Evolutionary conservation across 2,329 filamentous ascomycete genomes (phyloP), one percentile per base, ranked within the genome.

Genomic region (Coleophoma cylindrospora): DNA sequence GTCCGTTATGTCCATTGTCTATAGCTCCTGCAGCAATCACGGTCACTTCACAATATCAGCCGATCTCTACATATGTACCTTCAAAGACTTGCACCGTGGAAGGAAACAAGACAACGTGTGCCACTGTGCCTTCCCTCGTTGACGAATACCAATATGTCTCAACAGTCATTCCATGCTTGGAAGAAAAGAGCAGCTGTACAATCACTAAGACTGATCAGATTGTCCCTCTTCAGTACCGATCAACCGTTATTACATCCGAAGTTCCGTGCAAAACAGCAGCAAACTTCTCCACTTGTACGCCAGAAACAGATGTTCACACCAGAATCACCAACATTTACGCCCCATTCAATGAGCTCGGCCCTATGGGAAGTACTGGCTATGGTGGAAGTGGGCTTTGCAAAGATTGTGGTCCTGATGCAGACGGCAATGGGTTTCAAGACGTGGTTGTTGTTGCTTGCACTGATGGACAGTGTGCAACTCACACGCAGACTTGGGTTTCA

Each of bases 301-400:
- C 41, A 32, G 22, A 19, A 14, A 43, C 36, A 21, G 43, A 34
- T 36, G 14, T 34, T 21, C 36, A 34, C 36, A 50, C 34, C 11
- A 12, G 43, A 33, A 40, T 50, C 17, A 38, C 45, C 17, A 48
- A 54, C 45, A 40, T 44, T 13, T 40, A 17, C 13, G 10, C 6
- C n/a, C 47, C 47, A 27, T 49, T n/a, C 41, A 44, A 44, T 12
- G 4, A 49, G 32, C 7, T 49, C 11, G 47, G 47, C 27, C 47
- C 47, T n/a, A 19, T 44, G n/a, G 47, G 32, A 6, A 45, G 19
- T 19, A 14, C 9, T 7, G 40, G 33, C 12, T 40, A 46, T 37
- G 12, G 32, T n/a, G 51, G 51, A 41, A 50, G 48, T 37, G 53
- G 53, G 19, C 50, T 55, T 27, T 56, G 54, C 50, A 44, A 49